Evolutionary conservation across 768 basidiomycete species (phyloP), one percentile per base, ranked within the genome.

Genomic region (Lyophyllum semitale): DNA sequence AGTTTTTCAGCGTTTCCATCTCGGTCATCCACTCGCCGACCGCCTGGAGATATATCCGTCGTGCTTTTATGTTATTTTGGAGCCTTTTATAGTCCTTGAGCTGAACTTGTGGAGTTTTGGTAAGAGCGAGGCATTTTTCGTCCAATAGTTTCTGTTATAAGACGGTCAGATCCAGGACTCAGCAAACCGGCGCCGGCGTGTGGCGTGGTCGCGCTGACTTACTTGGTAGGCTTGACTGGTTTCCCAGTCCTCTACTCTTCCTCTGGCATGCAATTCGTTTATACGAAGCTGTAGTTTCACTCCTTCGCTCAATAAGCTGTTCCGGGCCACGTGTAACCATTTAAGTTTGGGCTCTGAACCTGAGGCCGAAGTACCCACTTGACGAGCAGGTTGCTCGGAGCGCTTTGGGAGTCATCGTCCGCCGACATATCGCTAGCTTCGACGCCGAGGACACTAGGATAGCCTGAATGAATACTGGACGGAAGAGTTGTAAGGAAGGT

Each of bases 251-350:
- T 58, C 50, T 4, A 20, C 26, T 15, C 53, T 53, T 3, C 41
- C 59, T n/a, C 27, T 33, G 18, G 5, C 35, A 6, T 46, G 23
- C 7, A 60, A 9, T 6, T 50, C 22, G 26, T 25, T 27, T 17
- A 57, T 12, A 7, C 42, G 38, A 0, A 51, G 15, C 15, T 46
- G 29, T n/a, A 59, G 12, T n/a, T 43, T 49, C 26, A 62, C 52
- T 9, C 47, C 58, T 41, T 56, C 49, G 8, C 20, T 26, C 35
- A 59, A 43, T 18, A 18, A 32, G 12, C 60, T 61, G 30, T 27
- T 18, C 22, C n/a, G n/a, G n/a, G 35, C 26, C 22, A 12, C 33
- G 25, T 8, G 20, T 26, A 20, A 32, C n/a, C 8, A 27, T 43
- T 38, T 22, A 49, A 17, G n/a, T 20, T 18, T 33, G 20, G 9